Base-by-base conservation (phyloP, 2,329 filamentous ascomycete genomes). In the Pestalotiopsis sp. region DNA sequence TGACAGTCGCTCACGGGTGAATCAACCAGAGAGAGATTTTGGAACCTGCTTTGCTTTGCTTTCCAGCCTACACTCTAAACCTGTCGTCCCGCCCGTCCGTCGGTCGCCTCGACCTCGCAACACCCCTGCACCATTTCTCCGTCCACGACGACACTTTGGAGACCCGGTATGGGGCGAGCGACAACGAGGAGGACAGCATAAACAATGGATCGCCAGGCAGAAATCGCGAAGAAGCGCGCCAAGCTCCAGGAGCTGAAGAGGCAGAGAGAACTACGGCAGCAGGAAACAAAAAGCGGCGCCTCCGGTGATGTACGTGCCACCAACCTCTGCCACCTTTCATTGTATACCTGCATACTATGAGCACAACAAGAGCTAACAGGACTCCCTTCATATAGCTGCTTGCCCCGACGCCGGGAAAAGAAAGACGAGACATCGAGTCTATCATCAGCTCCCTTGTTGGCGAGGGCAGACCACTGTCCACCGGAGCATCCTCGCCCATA, bases 171-270 rank as follows among this genome's bases (percentile, higher is more conserved):
- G 86, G 82, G 84, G 81, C 77, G 80, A 77, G 75, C 75, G 79
- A 74, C 77, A 71, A 77, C 27, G 71, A 80, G 83, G 77, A 73
- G 91, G 92, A 86, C 90, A 92, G n/a, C 20, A 64, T 64, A 39
- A 52, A 64, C 25, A 36, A 36, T 31, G 83, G 91, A 95, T 86
- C 92, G 95, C 76, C 92, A 94, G 85, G 94, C 97, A 85, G 96
- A 99, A 85, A 97, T 99, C 75, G 86, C 96, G 75, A 95, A 94
- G 74, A 99, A 99, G 85, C 95, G 93, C 86, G 95, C 95, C 72
- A 98, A 96, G 86, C 93, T 99, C 76, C 95, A 93, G 64, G 96
- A 98, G 87, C 88, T 99, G 73, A 98, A 97, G 84, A 90, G 93
- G 71, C 94, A 98, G 83, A 90, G 96, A 75, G 94, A 97, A 80